Evolutionary conservation across 2,329 filamentous ascomycete genomes (phyloP), one percentile per base, ranked within the genome.

Genomic region (Aureobasidium sp.): DNA sequence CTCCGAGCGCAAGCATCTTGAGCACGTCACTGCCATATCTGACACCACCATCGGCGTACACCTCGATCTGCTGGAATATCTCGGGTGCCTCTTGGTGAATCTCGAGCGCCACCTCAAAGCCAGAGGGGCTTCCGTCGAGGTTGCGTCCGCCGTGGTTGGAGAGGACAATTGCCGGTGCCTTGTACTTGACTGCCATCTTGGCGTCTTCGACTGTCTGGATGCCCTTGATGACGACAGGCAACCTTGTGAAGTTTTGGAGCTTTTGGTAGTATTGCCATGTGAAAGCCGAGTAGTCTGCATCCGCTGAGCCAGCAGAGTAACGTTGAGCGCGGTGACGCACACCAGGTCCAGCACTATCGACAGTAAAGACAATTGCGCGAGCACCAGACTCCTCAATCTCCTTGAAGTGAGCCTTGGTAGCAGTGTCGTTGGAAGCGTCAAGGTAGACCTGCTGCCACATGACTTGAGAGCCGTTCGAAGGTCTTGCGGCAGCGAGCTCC

Each of bases 11-110:
- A 11, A 89, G 68, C 0, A 84, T 84, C 70, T 89, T 89, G 66
- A 89, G 79, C 3, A 89, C 81, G 68, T 89, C 86, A 0, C 84
- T 83, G 0, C 87, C 87, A 17, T 85, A 75, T 22, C 79, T 78
- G 31, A 89, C 78, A 0, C 87, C 87, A 0, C 86, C 85, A 65
- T 89, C 86, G 3, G 89, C 74, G 56, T 81, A 84, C 0, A 89
- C 81, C 67, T 87, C 83, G 70, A 88, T 77, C 59, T 74, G 73
- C 29, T 80, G 78, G 60, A 88, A 84, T 0, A 89, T 77, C 59
- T 82, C 76, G 0, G 86, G 85, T 44, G 82, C 84, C 65, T 81
- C 81, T 66, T 79, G 79, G 63, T 84, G 84, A 63, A 89, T 76
- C 72, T 89, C 86, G 0, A 89, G 72, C 2, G 89, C 70, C 0